phyloP scores from a whole-genome alignment of 2,329 filamentous ascomycete genomes.

The Acrodontium crateriforme region DNA sequence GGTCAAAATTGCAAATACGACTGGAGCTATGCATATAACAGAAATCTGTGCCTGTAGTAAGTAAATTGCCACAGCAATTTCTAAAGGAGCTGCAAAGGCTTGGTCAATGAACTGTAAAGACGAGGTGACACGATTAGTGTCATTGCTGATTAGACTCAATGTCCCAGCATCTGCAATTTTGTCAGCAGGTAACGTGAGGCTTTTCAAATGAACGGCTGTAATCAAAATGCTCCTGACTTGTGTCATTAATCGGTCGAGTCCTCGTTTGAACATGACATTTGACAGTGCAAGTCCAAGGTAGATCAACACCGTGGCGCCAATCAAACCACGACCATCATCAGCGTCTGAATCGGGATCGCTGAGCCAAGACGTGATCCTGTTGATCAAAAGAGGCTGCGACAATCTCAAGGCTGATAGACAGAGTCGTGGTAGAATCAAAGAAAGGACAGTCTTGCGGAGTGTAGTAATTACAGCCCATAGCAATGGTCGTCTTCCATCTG shows the following conservation, averaged over 20 bases:
- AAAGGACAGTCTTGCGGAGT: conserved; percentile 3
- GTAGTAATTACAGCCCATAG: conserved; percentile 3
- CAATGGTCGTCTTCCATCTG: conserved; percentile 1
- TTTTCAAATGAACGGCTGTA: conserved; percentile 7
- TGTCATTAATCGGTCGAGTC: conserved; percentile 10
- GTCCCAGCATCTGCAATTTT: conserved; percentile 7
- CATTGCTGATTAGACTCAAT: conserved; percentile 10
- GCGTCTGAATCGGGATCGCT: conserved; percentile 2
- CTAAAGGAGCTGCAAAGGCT: conserved; percentile 11
- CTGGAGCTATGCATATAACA: conserved; percentile 8
- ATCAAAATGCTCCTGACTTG: conserved; percentile 8
- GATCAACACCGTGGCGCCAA: conserved; percentile 8
- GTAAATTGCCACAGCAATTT: conserved; percentile 11
- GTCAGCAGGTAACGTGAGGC: conserved; percentile 4
- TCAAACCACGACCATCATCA: conserved; percentile 5
- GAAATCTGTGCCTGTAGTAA: conserved; percentile 9
- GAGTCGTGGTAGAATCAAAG: conserved; percentile 5
- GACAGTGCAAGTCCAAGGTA: conserved; percentile 8
- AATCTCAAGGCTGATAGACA: conserved; percentile 9
- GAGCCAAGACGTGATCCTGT: conserved; percentile 5
- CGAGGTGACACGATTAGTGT: conserved; percentile 8
- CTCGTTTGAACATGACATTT: conserved; percentile 7
- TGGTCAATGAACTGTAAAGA: conserved; percentile 7
- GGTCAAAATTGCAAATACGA: conserved; percentile 6
- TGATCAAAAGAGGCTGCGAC: conserved; percentile 8